Evolutionary conservation across 345 rosid species (phyloP), one percentile per base, ranked within the genome.

Genomic region (Geranium rotundifolium): DNA sequence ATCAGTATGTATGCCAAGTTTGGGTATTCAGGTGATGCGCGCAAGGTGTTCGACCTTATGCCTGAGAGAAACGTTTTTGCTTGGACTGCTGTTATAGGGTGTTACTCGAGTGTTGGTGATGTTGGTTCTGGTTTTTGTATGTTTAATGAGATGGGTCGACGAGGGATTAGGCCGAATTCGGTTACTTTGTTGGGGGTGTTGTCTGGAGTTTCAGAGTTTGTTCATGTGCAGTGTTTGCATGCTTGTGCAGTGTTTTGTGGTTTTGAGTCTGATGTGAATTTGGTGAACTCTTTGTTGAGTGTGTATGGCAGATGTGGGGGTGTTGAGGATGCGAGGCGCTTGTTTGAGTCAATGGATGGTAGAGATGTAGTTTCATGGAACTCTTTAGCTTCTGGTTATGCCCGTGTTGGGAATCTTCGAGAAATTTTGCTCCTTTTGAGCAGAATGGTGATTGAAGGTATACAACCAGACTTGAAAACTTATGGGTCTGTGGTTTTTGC

Each of bases 311-410:
- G 77, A 64, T 79, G 69, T 13, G 75, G 77, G 46, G 19, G 73
- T 58, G 63, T 83, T 1, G 67, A 37, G 64, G 82, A 77, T 60
- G 82, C 74, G n/a, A 74, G 75, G 79, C 54, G 9, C n/a, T 76
- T 85, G 19, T 78, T 83, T 63, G 77, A 79, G 17, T 60, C 57
- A 34, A 81, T 81, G 82, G 67, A 72, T 23, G 58, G 76, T 65
- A 68, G 83, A 66, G 88, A 85, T 71, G 63, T 77, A 52, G 64
- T 81, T 73, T 79, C 91, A 0, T 83, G 83, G 84, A 85, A 83
- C 76, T 73, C 79, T 10, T 67, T 85, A 74, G 61, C 83, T 59
- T 73, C 82, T 0, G 79, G 84, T 8, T 79, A 74, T 71, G 77
- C 84, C 20, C 73, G 59, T 63, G 58, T 65, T 52, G 82, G 78